phyloP scores from a whole-genome alignment of 2,329 filamentous ascomycete species.

The Corinectria fuckeliana region DNA sequence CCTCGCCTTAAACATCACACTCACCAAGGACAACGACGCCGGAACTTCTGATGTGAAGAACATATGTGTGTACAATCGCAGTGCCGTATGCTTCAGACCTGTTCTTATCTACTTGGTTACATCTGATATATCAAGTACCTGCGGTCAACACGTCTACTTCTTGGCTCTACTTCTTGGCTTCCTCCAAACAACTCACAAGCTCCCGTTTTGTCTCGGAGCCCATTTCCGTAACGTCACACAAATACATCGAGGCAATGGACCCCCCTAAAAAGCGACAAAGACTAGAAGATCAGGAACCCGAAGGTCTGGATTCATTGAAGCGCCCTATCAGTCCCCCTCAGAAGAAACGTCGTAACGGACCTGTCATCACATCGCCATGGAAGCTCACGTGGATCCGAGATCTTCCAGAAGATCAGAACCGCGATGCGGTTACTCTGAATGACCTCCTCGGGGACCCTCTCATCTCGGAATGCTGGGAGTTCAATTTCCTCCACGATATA shows the following conservation, averaged over 20 bases:
- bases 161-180: not conserved
- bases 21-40: no score
- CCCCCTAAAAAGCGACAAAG: slow-evolving; percentile 42
- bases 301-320: slow-evolving; percentile 39
- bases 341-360: slow-evolving; percentile 38
- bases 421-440: slow-evolving; percentile 67
- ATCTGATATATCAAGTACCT: no score
- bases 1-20: not conserved
- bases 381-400: slow-evolving; percentile 74
- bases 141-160: no score
- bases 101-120: no score
- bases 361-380: slow-evolving; percentile 66
- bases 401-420: slow-evolving; percentile 64
- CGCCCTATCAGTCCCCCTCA: slow-evolving; percentile 56
- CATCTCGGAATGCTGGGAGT: slow-evolving; percentile 75
- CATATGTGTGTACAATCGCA: no score
- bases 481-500: slow-evolving; percentile 71
- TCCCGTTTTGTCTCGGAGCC: not conserved
- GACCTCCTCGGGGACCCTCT: slow-evolving; percentile 78
- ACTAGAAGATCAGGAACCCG: slow-evolving; percentile 19
- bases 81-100: no score
- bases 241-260: slow-evolving; percentile 35
- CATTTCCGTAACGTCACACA: not conserved
- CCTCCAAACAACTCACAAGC: not conserved
- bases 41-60: no score